Evolutionary conservation across 495 filamentous ascomycete species (phyloP).

Genomic region (Aspergillus sparsus): DNA sequence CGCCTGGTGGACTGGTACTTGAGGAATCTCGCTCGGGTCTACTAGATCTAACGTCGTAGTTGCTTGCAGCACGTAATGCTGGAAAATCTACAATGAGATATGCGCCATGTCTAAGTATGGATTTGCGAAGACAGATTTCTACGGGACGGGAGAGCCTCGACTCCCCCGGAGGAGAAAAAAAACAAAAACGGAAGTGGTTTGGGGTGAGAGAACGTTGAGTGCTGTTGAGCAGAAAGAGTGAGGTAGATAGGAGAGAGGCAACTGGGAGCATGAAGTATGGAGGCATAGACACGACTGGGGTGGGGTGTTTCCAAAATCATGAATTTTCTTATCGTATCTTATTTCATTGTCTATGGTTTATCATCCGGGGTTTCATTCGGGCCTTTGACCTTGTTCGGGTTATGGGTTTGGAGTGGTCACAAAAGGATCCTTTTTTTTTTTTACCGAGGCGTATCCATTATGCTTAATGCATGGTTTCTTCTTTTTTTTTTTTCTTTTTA

Average conservation of each 20-base stretch:
- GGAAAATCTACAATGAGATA: slow-evolving; percentile 16
- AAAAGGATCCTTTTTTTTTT: slow-evolving; percentile 24
- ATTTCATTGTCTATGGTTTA: slow-evolving; percentile 26
- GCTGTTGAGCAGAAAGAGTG: neutral
- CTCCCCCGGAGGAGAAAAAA: neutral
- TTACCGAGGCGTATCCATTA: slow-evolving; percentile 3
- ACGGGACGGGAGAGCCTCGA: neutral
- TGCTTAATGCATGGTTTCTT: slow-evolving; percentile 3
- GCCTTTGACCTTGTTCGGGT: slow-evolving; percentile 8
- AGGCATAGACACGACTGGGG: neutral
- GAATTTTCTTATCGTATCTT: slow-evolving; percentile 17
- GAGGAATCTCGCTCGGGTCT: slow-evolving; percentile 90
- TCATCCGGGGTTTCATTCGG: slow-evolving; percentile 21
- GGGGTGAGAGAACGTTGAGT: neutral
- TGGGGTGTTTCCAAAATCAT: neutral
- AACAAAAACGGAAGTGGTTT: neutral
- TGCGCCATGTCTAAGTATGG: slow-evolving; percentile 12
- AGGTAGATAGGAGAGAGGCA: neutral
- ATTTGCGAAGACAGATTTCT: neutral
- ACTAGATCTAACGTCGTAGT: slow-evolving; percentile 49
- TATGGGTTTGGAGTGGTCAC: slow-evolving; percentile 24
- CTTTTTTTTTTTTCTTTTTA: slow-evolving; percentile 23
- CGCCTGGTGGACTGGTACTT: slow-evolving; percentile 99
- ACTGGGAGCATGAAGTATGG: neutral
- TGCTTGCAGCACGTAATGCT: neutral